Conservation (phyloP, 2,329 filamentous ascomycete genomes). For the Tolypocladium inflatum region DNA sequence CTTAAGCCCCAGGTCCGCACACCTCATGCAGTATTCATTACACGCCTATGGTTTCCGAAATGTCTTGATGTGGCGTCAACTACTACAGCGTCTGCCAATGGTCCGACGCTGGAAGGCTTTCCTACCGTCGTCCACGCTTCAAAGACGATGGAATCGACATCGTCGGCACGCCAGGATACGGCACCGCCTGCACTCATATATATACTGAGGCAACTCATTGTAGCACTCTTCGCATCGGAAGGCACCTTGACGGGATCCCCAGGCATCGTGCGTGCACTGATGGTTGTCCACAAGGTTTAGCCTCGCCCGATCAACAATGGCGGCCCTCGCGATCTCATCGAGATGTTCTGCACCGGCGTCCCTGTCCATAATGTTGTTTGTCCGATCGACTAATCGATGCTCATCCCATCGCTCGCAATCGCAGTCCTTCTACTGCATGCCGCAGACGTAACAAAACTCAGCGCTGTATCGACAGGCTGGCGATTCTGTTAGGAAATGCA, state of each 20-base stretch:
- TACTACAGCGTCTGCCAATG: no score
- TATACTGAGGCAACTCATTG: constrained; percentile 26
- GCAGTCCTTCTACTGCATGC: constrained; percentile 30
- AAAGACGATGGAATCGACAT: constrained; percentile 35
- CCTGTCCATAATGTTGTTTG: constrained; percentile 21
- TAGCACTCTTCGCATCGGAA: constrained; percentile 34
- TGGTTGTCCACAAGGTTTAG: constrained; percentile 19
- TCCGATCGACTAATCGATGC: constrained; percentile 18
- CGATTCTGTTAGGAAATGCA: not conserved
- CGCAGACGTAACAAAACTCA: constrained; percentile 41
- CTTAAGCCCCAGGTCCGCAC: no score
- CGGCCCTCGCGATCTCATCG: not conserved
- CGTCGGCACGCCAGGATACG: constrained; percentile 32
- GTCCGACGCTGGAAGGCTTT: no score
- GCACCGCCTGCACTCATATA: constrained; percentile 38
- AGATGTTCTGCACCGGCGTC: not conserved
- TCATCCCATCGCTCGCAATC: constrained; percentile 27
- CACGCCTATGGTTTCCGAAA: no score
- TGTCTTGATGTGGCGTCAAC: no score
- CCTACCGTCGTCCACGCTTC: no score
- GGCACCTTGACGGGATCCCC: constrained; percentile 22
- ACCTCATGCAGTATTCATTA: no score
- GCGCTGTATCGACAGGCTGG: constrained; percentile 33
- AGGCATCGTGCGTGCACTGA: constrained; percentile 27
- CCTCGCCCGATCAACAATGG: not conserved